Evolutionary conservation across 202 grass and related monocot genomes (phyloP).

Genomic region (Setaria viridis): DNA sequence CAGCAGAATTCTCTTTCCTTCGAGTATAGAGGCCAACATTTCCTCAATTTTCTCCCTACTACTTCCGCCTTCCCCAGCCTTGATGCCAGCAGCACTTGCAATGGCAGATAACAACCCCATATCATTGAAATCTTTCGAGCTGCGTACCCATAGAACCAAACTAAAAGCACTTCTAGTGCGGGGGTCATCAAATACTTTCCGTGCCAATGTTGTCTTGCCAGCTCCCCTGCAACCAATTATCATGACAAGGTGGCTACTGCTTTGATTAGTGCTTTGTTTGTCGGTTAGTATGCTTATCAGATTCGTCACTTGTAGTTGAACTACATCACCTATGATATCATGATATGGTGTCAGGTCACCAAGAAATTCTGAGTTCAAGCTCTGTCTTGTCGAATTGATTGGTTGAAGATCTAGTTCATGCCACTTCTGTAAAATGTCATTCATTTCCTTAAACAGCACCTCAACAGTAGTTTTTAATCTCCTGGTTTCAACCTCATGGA

Average conservation of each 20-base stretch:
- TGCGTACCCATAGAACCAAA: neutral
- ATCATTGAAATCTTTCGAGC: neutral
- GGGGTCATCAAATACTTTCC: neutral
- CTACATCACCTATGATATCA: neutral
- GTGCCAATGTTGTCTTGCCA: neutral
- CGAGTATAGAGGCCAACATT: neutral
- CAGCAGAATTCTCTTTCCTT: conserved; percentile 18
- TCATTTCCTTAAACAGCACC: neutral
- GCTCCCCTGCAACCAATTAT: neutral
- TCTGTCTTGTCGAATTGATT: neutral
- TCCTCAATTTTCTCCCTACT: neutral
- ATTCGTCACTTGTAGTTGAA: too few relatives aligned
- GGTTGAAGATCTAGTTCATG: neutral
- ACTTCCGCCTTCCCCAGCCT: neutral
- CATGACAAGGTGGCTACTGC: neutral
- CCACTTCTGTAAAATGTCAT: neutral
- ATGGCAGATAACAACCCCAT: neutral
- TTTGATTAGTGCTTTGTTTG: neutral
- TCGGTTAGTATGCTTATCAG: too few relatives aligned
- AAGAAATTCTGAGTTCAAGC: neutral
- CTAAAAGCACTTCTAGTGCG: neutral
- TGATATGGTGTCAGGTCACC: neutral
- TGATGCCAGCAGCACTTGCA: neutral
- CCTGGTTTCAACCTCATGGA: neutral
- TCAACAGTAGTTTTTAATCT: neutral